Evolutionary conservation across 345 rosid species (phyloP).

Genomic region (Corchorus capsularis): DNA sequence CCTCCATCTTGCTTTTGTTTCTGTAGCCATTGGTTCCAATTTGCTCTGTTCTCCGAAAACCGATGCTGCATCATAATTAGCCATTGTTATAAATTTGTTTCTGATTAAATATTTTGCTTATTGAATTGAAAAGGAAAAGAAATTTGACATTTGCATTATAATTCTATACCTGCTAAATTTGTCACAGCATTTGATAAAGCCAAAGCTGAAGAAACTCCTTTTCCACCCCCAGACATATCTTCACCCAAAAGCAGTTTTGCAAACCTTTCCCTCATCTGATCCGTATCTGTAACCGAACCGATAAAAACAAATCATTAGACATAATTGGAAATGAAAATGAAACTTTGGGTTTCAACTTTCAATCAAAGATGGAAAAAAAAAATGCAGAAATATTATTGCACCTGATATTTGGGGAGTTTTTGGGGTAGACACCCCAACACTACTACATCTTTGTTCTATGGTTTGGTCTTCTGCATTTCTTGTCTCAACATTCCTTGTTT

Average conservation of each 20-base stretch:
- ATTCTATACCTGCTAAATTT: slow-evolving; percentile 59
- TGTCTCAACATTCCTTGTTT: neutral
- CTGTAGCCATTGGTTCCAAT: slow-evolving; percentile 78
- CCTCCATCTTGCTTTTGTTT: slow-evolving; percentile 79
- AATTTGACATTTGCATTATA: neutral
- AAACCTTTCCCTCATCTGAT: slow-evolving; percentile 68
- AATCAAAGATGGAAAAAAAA: neutral
- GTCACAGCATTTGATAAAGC: slow-evolving; percentile 78
- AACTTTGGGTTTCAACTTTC: neutral
- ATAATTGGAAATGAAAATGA: neutral
- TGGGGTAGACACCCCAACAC: neutral
- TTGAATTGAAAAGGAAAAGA: neutral
- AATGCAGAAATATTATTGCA: neutral
- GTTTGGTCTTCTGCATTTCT: neutral
- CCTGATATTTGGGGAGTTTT: slow-evolving; percentile 45
- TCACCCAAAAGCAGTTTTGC: slow-evolving; percentile 70
- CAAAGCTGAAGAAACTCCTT: slow-evolving; percentile 72
- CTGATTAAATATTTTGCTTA: neutral
- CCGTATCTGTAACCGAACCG: slow-evolving; percentile 41
- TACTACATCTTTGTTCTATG: neutral
- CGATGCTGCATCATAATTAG: slow-evolving; percentile 53
- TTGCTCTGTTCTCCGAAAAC: slow-evolving; percentile 76
- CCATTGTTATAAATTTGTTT: neutral
- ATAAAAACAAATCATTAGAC: neutral
- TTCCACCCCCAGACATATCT: slow-evolving; percentile 85